Evolutionary conservation across 1,284 basidiomycete species (phyloP).

Genomic region (Microstroma glucosiphilum): DNA sequence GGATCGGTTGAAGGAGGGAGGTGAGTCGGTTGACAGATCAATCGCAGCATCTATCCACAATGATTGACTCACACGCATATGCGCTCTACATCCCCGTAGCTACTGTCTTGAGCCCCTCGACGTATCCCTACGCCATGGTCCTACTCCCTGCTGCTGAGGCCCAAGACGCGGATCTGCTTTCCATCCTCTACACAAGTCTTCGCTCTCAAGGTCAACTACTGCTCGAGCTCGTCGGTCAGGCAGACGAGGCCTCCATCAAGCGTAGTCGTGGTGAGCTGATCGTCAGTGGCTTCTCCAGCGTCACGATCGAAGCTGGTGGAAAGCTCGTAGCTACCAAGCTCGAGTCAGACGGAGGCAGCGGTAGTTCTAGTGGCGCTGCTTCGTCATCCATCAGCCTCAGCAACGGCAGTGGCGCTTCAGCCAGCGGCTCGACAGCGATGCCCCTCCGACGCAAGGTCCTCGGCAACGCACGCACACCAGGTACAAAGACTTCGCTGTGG

Average conservation of each 20-base stretch:
- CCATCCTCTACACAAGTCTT: constrained; percentile 24
- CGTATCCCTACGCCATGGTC: constrained; percentile 30
- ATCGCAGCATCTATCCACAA: not conserved
- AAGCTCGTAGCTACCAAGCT: not conserved
- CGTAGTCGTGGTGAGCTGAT: constrained; percentile 30
- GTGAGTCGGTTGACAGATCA: constrained; percentile 10
- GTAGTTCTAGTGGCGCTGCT: not conserved
- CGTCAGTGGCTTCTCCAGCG: constrained; percentile 33
- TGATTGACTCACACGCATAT: not conserved
- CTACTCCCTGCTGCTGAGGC: constrained; percentile 27
- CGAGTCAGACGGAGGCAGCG: not conserved
- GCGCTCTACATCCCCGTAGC: constrained; percentile 8
- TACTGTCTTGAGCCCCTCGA: constrained; percentile 22
- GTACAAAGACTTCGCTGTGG: constrained; percentile 43
- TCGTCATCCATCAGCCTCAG: not conserved
- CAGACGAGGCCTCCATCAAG: constrained; percentile 17
- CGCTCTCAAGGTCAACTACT: constrained; percentile 25
- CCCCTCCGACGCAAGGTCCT: constrained; percentile 35
- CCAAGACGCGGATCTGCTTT: constrained; percentile 24
- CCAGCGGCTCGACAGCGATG: constrained; percentile 13
- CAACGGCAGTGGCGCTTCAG: constrained; percentile 5
- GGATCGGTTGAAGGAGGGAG: constrained; percentile 43
- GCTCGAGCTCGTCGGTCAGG: constrained; percentile 24
- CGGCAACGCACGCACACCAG: not conserved
- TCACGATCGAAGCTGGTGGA: constrained; percentile 3